Evolutionary conservation across 2,329 filamentous ascomycete genomes (phyloP), one percentile per base, ranked within the genome.

Genomic region (Kalaharituber pfeilii): DNA sequence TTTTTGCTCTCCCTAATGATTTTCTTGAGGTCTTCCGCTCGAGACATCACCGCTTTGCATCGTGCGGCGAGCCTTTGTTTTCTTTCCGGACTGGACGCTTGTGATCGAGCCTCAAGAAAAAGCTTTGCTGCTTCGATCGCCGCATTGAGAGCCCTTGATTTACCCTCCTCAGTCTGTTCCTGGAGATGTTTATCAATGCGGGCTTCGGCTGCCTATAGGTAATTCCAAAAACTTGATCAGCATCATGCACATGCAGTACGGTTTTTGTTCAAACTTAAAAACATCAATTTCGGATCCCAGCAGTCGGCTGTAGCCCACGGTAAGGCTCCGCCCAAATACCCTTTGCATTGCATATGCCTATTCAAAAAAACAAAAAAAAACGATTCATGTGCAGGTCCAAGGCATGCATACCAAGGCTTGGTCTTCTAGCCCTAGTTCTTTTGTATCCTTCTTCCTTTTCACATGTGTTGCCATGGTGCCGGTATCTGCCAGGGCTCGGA

Each of bases 121-220:
- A 83, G 71, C 66, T 95, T 86, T 22, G 81, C 83, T 3, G 84
- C 84, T 59, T 75, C 72, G 64, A 94, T 86, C 50, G 86, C 81
- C 66, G 84, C 76, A 51, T 80, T 72, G 53, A 95, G 73, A 44
- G 86, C 86, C 62, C 80, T 79, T 60, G 75, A 69, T 20, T 53
- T 55, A 33, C 53, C 60, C 77, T 75, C 49, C 73, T 76, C 24
- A 67, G 65, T 33, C 33, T 39, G 15, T 18, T 39, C 33, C 18
- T 4, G 18, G 77, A 71, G 57, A 67, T 65, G 56, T 71, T 67
- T 39, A 30, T 53, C 50, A 62, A 81, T 69, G 63, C 69, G 69
- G 56, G 68, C 69, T 67, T 79, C 77, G 59, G 71, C 72, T 67
- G 71, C 73, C 77, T 80, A 36, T 36, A 13, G 8, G 33, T 39